Evolutionary conservation across 2,329 filamentous ascomycete genomes (phyloP), one percentile per base, ranked within the genome.

Genomic region (Blastomyces gilchristii): DNA sequence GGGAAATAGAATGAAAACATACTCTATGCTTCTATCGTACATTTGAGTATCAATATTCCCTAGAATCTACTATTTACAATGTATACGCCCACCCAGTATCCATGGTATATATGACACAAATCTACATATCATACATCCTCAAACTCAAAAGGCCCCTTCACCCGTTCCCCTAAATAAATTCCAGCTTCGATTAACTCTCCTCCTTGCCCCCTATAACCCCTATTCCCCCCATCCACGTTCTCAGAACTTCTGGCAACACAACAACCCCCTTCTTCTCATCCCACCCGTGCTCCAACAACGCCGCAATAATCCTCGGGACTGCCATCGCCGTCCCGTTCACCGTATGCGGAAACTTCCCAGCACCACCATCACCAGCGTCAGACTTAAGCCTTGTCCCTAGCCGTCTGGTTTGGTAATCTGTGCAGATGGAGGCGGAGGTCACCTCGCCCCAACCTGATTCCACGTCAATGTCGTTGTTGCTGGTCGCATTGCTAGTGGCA

Each of bases 291-390:
- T 99, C 94, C 67, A 99, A 73, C 60, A 99, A 81, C 6, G 91
- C 92, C 31, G 94, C 92, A 64, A 99, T 73, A 14, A 99, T 89
- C 61, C 94, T 83, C 3, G 94, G 94, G 47, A 97, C 88, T 0
- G 94, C 94, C 70, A 97, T 80, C 0, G 93, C 94, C 1, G 94
- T 99, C 0, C 93, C 95, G 73, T 99, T 99, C 47, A 96, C 82
- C 0, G 94, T 99, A 78, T 90, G 91, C 16, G 92, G 91, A 74
- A 91, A 97, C 1, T 82, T 80, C 50, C 88, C 77, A 71, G 78
- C 78, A 65, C 73, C 57, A 47, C 25, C n/a, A 22, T 22, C 57
- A 58, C 11, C 57, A 47, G 11, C 16, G 34, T 8, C 57, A 31
- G 39, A 25, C 28, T 34, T 47, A 28, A 59, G 43, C 41, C 88